Conservation (phyloP, 1,284 basidiomycete species). For the Puccinia horiana region DNA sequence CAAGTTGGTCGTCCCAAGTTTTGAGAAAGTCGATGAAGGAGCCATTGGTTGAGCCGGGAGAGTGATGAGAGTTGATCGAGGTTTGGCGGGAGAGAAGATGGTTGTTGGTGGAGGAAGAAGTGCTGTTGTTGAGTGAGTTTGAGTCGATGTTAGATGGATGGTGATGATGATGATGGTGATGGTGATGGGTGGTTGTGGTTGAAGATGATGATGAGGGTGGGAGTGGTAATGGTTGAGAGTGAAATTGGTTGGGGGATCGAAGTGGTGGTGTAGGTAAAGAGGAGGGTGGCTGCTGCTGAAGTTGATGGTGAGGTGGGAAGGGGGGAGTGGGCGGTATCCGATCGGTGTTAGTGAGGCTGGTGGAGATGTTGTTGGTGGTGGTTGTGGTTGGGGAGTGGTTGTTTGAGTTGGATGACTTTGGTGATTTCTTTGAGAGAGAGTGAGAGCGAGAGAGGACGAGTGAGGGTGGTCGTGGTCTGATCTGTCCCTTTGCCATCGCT, state of each 20-base stretch:
- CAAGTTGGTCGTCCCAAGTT: constrained; percentile 38
- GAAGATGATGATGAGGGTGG: neutral
- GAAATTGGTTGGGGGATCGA: neutral
- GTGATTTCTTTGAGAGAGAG: constrained; percentile 48
- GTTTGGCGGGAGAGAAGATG: constrained; percentile 9
- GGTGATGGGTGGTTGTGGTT: constrained; percentile 3
- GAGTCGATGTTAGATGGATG: constrained; percentile 2
- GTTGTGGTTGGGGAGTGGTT: neutral
- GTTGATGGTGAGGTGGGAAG: constrained; percentile 10
- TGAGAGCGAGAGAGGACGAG: constrained; percentile 42
- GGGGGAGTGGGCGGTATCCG: constrained; percentile 11
- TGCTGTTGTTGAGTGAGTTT: neutral
- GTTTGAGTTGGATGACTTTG: neutral
- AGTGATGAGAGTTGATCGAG: neutral
- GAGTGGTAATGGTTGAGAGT: neutral
- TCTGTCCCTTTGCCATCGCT: constrained; percentile 32
- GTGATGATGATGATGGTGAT: neutral
- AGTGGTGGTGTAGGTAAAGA: neutral
- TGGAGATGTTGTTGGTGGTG: neutral
- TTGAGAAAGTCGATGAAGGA: constrained; percentile 35
- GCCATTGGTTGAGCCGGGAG: neutral
- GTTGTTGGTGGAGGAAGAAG: neutral
- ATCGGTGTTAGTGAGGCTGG: neutral
- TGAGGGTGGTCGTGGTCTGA: constrained; percentile 43
- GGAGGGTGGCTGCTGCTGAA: neutral